Evolutionary conservation across 106 monocot species (phyloP), one percentile per base, ranked within the genome.

Genomic region (Dioscorea alata): DNA sequence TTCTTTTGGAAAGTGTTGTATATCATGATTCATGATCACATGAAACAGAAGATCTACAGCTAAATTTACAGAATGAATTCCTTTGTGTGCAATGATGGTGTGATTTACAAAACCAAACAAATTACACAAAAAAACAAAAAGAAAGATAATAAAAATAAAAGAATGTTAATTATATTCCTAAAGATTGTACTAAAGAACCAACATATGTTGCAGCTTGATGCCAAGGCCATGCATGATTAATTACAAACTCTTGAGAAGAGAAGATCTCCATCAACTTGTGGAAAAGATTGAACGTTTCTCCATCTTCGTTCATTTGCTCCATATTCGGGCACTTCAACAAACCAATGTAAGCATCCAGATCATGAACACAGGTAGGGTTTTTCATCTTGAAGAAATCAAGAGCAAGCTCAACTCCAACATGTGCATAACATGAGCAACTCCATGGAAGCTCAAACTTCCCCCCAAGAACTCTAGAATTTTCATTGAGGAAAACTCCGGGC

Each of bases 321-420:
- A 48, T 8, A 2, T 58, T 14, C 3, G 49, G 57, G 17, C 22
- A 67, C 52, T 34, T 71, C 61, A 81, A 24, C 20, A 81, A 49
- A 31, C 75, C 20, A 15, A 81, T 51, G 33, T 71, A 59, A 35
- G 66, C 52, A 12, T 57, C 75, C n/a, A 81, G 63, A 52, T 81
- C 81, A 67, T 81, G 81, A 2, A 76, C 81, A 25, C 71, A 67
- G 14, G 66, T 48, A 28, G 75, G 81, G 25, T 75, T 71, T 23
- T 61, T 71, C 71, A 81, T 49, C 62, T 53, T 62, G 66, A 81
- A 81, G 75, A 81, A 81, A 28, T 81, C 75, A 9, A 81, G 70
- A 0, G 71, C 66, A 34, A 81, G 24, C 42, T 81, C 75, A 3
- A 81, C 81, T 28, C 81, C 81, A 0, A 81, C 81, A 56, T 81